phyloP scores from a whole-genome alignment of 805 yeast species.

The Blastobotrys terrestris region DNA sequence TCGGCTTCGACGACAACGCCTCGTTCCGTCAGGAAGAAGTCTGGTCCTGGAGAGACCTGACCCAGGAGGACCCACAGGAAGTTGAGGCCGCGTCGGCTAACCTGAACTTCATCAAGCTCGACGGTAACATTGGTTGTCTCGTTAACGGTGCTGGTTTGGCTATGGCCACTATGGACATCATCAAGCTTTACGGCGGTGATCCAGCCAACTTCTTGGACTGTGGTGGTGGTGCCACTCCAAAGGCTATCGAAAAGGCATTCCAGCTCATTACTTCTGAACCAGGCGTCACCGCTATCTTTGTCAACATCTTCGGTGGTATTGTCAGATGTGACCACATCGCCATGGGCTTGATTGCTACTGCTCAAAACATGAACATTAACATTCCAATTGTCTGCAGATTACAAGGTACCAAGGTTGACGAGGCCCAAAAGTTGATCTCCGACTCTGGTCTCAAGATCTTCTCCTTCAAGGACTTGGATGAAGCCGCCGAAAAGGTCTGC shows the following conservation, averaged over 20 bases:
- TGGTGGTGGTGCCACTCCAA: conserved; percentile 99
- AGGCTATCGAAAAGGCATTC: conserved; percentile 95
- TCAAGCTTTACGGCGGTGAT: conserved; percentile 94
- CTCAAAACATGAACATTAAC: conserved; percentile 81
- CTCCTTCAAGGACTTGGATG: conserved; percentile 88
- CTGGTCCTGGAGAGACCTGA: conserved; percentile 91
- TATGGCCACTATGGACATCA: conserved; percentile 99
- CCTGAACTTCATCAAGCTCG: conserved; percentile 93
- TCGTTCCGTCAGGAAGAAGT: conserved; percentile 91
- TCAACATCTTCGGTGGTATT: conserved; percentile 98
- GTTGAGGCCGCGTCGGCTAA: conserved; percentile 85
- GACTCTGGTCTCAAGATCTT: conserved; percentile 90
- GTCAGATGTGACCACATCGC: conserved; percentile 99
- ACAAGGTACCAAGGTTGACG: conserved; percentile 93
- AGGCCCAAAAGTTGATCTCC: conserved; percentile 79
- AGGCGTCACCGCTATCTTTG: conserved; percentile 90
- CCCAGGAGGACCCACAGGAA: conserved; percentile 98
- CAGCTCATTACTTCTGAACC: conserved; percentile 84
- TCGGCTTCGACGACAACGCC: conserved; percentile 96
- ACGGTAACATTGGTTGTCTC: conserved; percentile 97
- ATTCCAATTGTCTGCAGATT: conserved; percentile 97
- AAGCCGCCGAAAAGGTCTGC: conserved; percentile 95
- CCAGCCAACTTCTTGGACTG: conserved; percentile 99
- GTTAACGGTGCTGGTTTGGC: conserved; percentile 99
- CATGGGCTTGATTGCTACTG: conserved; percentile 87